phyloP scores from a whole-genome alignment of 1,139 yeast species.

The Yamadazyma triangularis region DNA sequence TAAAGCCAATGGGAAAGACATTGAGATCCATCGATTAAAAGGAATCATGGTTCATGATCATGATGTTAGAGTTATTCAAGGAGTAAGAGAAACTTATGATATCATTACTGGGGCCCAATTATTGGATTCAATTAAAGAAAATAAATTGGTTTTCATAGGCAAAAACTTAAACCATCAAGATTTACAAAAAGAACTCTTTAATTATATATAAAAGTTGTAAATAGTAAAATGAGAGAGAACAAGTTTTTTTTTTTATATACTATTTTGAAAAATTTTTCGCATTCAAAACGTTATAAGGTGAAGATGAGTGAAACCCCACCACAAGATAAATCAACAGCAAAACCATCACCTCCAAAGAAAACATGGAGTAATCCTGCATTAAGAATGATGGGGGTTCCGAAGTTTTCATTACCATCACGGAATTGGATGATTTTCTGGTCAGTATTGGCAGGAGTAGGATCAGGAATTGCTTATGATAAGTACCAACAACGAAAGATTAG shows the following conservation, averaged over 20 bases:
- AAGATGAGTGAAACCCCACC: too few species aligned
- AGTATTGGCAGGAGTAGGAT: constrained; percentile 58
- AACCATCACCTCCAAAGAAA: constrained; percentile 33
- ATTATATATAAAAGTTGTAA: too few species aligned
- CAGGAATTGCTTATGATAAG: constrained; percentile 77
- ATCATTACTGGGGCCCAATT: constrained; percentile 50
- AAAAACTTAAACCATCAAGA: constrained; percentile 44
- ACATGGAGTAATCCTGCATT: constrained; percentile 85
- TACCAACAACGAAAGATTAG: constrained; percentile 65
- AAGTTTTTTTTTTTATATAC: too few species aligned
- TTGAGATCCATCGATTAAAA: constrained; percentile 79
- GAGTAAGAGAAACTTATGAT: constrained; percentile 90
- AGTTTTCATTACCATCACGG: constrained; percentile 75
- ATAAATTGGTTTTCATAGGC: constrained; percentile 80
- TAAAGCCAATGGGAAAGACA: constrained; percentile 30
- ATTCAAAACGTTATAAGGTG: too few species aligned
- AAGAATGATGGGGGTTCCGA: constrained; percentile 79
- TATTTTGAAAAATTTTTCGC: too few species aligned
- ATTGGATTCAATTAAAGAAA: constrained; percentile 31
- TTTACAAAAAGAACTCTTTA: constrained; percentile 17
- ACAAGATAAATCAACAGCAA: too few species aligned
- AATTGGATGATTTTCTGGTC: constrained; percentile 93
- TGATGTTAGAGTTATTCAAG: constrained; percentile 73
- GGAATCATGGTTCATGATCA: constrained; percentile 52
- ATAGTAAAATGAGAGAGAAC: too few species aligned